phyloP scores from a whole-genome alignment of 164 flowering plant species.

The Warburgia ugandensis region DNA sequence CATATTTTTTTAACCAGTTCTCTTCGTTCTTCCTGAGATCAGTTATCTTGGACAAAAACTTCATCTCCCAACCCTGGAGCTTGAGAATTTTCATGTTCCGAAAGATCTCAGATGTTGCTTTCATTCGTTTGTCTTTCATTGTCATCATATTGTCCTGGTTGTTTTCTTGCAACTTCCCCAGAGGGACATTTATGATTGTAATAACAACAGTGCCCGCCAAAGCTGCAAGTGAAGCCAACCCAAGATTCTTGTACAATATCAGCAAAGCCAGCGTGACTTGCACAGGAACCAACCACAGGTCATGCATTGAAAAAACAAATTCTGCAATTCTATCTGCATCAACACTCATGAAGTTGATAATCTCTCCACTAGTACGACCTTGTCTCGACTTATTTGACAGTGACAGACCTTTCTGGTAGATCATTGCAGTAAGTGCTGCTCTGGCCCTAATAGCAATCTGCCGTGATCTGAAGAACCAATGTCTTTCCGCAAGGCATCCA shows the following conservation, averaged over 20 bases:
- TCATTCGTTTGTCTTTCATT: slow-evolving; percentile 69
- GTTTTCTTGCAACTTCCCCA: slow-evolving; percentile 41
- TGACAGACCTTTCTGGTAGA: slow-evolving; percentile 54
- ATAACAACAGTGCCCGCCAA: slow-evolving; percentile 41
- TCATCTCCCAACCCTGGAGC: slow-evolving; percentile 80
- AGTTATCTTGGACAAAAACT: slow-evolving; percentile 45
- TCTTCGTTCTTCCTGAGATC: slow-evolving; percentile 44
- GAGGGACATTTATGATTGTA: slow-evolving; percentile 52
- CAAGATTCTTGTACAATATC: slow-evolving; percentile 60
- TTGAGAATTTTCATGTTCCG: slow-evolving; percentile 81
- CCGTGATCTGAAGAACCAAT: slow-evolving; percentile 49
- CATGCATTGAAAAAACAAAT: slow-evolving; percentile 58
- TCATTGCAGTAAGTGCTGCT: slow-evolving; percentile 37
- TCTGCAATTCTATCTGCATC: slow-evolving; percentile 65
- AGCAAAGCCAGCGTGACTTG: slow-evolving; percentile 49
- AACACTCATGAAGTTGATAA: slow-evolving; percentile 65
- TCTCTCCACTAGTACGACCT: slow-evolving; percentile 57
- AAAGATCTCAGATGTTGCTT: slow-evolving; percentile 57
- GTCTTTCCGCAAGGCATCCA: slow-evolving; percentile 54
- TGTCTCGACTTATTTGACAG: slow-evolving; percentile 59
- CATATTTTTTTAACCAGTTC: slow-evolving; percentile 47
- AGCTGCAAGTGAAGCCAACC: slow-evolving; percentile 51
- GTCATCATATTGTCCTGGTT: slow-evolving; percentile 53
- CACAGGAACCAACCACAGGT: slow-evolving; percentile 52
- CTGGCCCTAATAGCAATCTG: slow-evolving; percentile 37